These are phyloP conservation scores for Chimonanthus praecox DNA, from an alignment of 164 flowering plant genomes.

Conservation along the genomic window DNA sequence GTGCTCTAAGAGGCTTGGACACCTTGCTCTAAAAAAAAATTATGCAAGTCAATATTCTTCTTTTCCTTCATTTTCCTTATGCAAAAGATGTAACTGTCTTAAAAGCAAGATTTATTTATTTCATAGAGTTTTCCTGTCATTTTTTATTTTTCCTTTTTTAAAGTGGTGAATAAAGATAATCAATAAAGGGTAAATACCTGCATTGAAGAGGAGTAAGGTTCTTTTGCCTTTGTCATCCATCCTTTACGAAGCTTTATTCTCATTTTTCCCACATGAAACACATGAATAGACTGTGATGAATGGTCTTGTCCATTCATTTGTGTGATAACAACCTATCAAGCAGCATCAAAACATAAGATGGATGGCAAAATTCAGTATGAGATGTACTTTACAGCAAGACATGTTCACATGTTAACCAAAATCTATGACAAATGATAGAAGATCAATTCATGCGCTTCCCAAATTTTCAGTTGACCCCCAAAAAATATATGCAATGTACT, in stretches of 20 bases:
- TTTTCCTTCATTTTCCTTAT: too few relatives aligned
- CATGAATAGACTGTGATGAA: slow-evolving; percentile 65
- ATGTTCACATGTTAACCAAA: background rate
- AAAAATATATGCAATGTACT: background rate
- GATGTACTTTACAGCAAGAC: background rate
- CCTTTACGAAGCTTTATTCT: slow-evolving; percentile 90
- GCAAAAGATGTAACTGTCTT: too few relatives aligned
- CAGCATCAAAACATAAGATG: background rate
- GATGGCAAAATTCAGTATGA: background rate
- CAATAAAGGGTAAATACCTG: slow-evolving; percentile 32
- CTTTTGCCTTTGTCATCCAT: slow-evolving; percentile 72
- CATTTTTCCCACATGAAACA: slow-evolving; percentile 89
- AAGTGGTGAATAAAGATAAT: too few relatives aligned
- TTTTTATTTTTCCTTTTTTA: too few relatives aligned
- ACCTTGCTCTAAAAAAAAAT: too few relatives aligned
- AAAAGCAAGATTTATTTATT: too few relatives aligned
- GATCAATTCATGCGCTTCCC: too few relatives aligned
- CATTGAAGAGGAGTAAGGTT: slow-evolving; percentile 71
- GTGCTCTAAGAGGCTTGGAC: too few relatives aligned
- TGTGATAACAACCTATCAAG: slow-evolving; percentile 69
- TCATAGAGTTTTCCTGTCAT: too few relatives aligned
- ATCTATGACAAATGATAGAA: background rate
- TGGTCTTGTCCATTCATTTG: slow-evolving; percentile 78
- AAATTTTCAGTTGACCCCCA: too few relatives aligned
- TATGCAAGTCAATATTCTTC: too few relatives aligned